Percentiles rank a stretch among this genome's conserved stretches.
Evolutionary conservation across 441 rosid species (phyloP).

Genomic region (Pelargonium cotyledonis): DNA sequence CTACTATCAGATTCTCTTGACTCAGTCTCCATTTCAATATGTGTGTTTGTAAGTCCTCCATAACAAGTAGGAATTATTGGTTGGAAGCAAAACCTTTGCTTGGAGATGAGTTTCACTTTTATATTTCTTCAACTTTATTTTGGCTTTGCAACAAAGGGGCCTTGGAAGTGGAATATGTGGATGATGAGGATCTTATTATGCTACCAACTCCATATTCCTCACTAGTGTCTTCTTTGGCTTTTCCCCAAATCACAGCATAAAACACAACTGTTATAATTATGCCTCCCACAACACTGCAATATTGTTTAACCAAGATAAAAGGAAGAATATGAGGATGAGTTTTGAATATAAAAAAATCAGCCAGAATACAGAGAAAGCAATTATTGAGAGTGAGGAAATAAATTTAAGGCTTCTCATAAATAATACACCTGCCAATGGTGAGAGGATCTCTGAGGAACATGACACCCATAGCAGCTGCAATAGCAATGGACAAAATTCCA

Average conservation of each 20-base stretch:
- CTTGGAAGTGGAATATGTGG: background rate
- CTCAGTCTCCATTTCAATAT: no score
- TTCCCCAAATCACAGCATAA: slow-evolving; percentile 1
- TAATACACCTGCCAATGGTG: no score
- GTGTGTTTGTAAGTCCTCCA: background rate
- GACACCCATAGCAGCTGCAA: no score
- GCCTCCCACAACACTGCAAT: background rate
- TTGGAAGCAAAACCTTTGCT: background rate
- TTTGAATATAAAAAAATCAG: background rate
- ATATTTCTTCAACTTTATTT: no score
- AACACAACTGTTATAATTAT: background rate
- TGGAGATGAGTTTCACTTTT: no score
- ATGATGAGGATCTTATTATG: background rate
- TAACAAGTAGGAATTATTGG: background rate
- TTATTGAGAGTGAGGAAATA: background rate
- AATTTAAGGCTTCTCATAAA: background rate
- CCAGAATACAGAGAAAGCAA: background rate
- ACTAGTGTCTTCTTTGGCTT: background rate
- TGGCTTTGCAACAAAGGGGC: background rate
- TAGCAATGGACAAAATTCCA: no score
- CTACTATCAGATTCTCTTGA: no score
- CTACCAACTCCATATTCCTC: background rate
- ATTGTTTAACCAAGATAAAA: background rate
- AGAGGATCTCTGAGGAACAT: no score
- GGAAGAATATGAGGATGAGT: no score